phyloP scores from a whole-genome alignment of 257 asterid species.

The Solanum medicagineum region DNA sequence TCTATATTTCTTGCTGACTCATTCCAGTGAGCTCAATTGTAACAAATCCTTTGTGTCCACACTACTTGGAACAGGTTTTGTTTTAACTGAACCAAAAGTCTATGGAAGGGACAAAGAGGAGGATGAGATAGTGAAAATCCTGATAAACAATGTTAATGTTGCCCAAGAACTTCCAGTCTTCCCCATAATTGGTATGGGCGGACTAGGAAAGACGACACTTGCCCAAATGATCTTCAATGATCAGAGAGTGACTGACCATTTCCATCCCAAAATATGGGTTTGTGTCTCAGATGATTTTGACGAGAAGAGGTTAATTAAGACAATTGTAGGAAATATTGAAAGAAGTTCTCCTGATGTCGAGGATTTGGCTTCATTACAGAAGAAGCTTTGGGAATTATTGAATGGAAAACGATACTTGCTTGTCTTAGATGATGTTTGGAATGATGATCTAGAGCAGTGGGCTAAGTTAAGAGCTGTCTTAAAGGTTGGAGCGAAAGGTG shows the following conservation, averaged over 20 bases:
- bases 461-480: not conserved
- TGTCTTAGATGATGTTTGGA: not conserved
- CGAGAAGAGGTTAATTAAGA: not conserved
- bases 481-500: constrained; percentile 8
- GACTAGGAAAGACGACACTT: not conserved
- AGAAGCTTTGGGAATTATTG: not conserved
- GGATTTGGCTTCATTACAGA: not conserved
- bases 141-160: not conserved
- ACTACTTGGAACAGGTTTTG: not conserved
- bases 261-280: not conserved
- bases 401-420: not conserved
- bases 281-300: not conserved
- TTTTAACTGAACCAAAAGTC: not conserved
- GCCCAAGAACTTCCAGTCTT: not conserved
- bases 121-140: not conserved
- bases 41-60: not conserved
- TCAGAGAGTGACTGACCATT: not conserved
- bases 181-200: not conserved
- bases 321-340: not conserved
- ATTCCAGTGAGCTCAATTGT: not conserved
- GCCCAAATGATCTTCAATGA: not conserved
- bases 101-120: not conserved
- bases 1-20: not conserved
- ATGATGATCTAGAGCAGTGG: not conserved
- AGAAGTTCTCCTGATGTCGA: not conserved